Evolutionary conservation across 345 rosid species (phyloP), one percentile per base, ranked within the genome.

Genomic region (Camelina laxa): DNA sequence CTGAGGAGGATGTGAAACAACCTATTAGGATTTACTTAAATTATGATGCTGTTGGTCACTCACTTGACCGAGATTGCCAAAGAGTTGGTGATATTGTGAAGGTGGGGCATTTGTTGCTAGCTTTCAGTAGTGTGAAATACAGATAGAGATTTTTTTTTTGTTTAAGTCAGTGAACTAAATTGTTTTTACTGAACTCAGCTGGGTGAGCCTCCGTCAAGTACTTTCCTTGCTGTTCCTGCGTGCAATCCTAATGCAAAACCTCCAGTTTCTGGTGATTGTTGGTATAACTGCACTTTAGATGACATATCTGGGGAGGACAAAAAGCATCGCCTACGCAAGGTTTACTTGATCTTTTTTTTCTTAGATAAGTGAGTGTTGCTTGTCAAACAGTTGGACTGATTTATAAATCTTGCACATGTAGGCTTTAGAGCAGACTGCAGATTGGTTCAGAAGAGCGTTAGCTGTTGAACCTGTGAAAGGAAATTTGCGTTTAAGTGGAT

Each of bases 391-490:
- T 65, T 41, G 50, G 4, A 60, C 80, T 81, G 65, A 81, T 60
- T 79, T 78, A 24, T 70, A 51, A 22, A 54, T 69, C 14, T 75
- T 76, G 71, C 61, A 56, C 36, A 33, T 87, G 74, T 80, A 95
- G 99, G 99, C 99, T 80, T 80, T 95, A 49, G 98, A 91, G 77
- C 96, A 92, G 84, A 91, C 97, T 15, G 97, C 95, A 53, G 85
- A 85, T 79, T 95, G 98, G 99, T 92, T 95, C 73, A 81, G 83
- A 79, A 88, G 89, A 82, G 94, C 98, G 35, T 84, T 95, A 60
- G 89, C 99, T 70, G 97, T 95, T 72, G 99, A 95, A 82, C 96
- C 99, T 74, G 99, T 95, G 58, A 95, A 87, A 78, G 99, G 99
- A 70, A 89, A 90, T 75, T 82, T 95, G 82, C 91, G 96, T 67